Percentiles rank a stretch among this genome's conserved stretches.
These are phyloP conservation scores for Adansonia gregorii DNA, from an alignment of 441 rosid genomes.

Conservation along the genomic window DNA sequence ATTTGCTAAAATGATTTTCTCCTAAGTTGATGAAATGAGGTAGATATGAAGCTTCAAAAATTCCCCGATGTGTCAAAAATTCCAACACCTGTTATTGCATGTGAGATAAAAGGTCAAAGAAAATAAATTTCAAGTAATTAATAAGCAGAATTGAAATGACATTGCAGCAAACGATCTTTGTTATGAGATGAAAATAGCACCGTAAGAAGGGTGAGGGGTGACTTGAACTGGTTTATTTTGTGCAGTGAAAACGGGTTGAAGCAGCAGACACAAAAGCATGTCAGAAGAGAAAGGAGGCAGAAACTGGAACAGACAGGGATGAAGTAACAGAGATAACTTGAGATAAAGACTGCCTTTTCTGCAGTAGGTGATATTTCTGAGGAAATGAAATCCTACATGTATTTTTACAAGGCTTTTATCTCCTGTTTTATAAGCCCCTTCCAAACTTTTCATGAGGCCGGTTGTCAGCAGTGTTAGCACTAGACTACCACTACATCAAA, in stretches of 20 bases:
- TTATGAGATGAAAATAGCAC: neutral
- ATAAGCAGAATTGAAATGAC: neutral
- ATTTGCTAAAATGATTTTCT: neutral
- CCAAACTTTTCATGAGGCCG: neutral
- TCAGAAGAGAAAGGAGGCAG: neutral
- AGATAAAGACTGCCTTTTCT: neutral
- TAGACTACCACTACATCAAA: neutral
- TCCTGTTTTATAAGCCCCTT: neutral
- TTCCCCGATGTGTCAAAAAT: neutral
- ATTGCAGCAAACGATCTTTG: neutral
- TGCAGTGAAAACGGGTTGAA: neutral
- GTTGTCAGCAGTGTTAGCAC: constrained; percentile 5
- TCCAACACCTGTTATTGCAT: neutral
- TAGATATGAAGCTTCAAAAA: neutral
- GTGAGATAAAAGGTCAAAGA: neutral
- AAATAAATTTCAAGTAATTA: neutral
- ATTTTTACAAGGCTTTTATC: neutral
- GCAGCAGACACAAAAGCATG: neutral
- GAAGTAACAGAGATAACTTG: neutral
- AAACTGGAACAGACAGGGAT: neutral
- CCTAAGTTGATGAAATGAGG: neutral
- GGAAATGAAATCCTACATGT: constrained; percentile 11
- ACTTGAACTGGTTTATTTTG: neutral
- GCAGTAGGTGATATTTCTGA: neutral
- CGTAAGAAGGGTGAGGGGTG: neutral